Percentiles rank a stretch among this genome's conserved stretches.
Evolutionary conservation across 176 grass and related monocot species (phyloP).

Genomic region (Rhipidocladum racemiflorum): DNA sequence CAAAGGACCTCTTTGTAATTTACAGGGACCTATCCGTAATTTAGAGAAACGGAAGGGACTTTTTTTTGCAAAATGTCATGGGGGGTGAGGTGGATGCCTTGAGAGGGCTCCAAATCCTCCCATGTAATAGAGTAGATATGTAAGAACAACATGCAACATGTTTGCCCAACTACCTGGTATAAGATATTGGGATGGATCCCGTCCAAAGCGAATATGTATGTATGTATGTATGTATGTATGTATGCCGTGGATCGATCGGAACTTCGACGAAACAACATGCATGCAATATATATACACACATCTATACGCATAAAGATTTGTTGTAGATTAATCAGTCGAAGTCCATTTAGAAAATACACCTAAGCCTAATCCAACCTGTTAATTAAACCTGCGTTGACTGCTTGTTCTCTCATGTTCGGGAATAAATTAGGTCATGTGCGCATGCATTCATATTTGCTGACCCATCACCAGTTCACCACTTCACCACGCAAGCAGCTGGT

Average conservation of each 20-base stretch:
- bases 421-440: background rate
- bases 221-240: too few relatives aligned
- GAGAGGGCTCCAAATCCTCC: too few relatives aligned
- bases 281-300: background rate
- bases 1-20: too few relatives aligned
- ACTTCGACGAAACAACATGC: background rate
- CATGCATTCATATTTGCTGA: background rate
- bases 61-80: too few relatives aligned
- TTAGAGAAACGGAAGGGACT: too few relatives aligned
- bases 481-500: background rate
- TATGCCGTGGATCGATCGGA: background rate
- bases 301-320: background rate
- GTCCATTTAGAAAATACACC: background rate
- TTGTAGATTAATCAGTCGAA: background rate
- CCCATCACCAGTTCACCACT: too few relatives aligned
- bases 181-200: background rate
- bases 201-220: conserved; percentile 16
- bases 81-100: too few relatives aligned
- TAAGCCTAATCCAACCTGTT: background rate
- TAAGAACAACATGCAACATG: background rate
- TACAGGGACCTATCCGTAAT: too few relatives aligned
- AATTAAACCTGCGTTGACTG: background rate
- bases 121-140: too few relatives aligned
- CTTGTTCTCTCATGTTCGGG: background rate
- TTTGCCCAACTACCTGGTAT: background rate